These are phyloP conservation scores for Teratosphaeria pseudoeucalypti DNA, from an alignment of 2,329 filamentous ascomycete genomes.

Conservation along the genomic window DNA sequence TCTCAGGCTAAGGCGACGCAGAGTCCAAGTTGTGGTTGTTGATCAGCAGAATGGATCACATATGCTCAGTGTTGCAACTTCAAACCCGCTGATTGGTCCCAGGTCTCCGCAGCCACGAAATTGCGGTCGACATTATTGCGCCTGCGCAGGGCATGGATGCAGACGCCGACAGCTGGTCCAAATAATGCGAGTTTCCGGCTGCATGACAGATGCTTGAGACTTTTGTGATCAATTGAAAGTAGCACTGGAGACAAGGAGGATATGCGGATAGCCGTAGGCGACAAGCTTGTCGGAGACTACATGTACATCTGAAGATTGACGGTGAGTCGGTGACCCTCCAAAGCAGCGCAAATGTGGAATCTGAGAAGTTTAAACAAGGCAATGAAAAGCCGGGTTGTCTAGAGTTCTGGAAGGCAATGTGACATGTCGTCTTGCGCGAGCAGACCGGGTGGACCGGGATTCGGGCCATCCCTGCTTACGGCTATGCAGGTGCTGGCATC, in stretches of 20 bases:
- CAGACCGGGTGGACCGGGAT: neutral
- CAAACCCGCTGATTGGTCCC: neutral
- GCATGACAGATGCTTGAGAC: neutral
- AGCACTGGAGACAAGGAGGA: neutral
- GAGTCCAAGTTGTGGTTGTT: neutral
- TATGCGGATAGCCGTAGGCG: neutral
- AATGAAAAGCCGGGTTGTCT: neutral
- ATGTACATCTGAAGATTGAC: neutral
- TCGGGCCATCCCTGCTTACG: neutral
- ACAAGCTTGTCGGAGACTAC: neutral
- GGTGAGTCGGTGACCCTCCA: neutral
- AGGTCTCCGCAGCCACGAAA: neutral
- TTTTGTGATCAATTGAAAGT: neutral
- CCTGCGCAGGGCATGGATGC: neutral
- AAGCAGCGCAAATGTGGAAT: neutral
- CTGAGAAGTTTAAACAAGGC: neutral
- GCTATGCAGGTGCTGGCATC: neutral
- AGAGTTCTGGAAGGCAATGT: neutral
- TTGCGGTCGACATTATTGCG: neutral
- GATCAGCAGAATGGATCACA: neutral
- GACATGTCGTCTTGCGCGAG: neutral
- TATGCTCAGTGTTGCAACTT: neutral
- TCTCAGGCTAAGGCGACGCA: neutral
- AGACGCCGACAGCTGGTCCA: neutral
- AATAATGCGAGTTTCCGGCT: neutral